A percentile compares a stretch with the other conserved stretches of the same genome.
phyloP scores from a whole-genome alignment of 2,329 filamentous ascomycete species.

The Claviceps africana region DNA sequence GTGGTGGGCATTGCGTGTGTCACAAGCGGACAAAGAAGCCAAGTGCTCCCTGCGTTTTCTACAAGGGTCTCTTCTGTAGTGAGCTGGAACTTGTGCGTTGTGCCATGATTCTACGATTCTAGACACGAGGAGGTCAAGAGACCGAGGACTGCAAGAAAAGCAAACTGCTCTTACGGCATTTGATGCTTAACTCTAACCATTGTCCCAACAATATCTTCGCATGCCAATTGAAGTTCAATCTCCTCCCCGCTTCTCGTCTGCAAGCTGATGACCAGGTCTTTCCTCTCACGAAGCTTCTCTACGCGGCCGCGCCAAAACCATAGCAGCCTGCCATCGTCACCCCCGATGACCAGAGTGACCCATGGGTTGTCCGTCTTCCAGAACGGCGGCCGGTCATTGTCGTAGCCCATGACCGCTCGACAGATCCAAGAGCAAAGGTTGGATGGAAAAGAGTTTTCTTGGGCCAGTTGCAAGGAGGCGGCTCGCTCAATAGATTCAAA shows the following conservation, averaged over 20 bases:
- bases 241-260: conserved; percentile 40
- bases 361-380: conserved; percentile 55
- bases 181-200: conserved; percentile 16
- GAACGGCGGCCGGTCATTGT: conserved; percentile 46
- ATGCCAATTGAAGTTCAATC: conserved; percentile 58
- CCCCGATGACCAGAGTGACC: conserved; percentile 61
- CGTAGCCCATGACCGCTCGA: conserved; percentile 53
- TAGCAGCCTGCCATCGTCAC: conserved; percentile 33
- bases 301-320: conserved; percentile 56
- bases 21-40: no score
- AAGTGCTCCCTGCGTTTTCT: no score
- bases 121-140: neutral
- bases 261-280: conserved; percentile 41
- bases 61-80: neutral
- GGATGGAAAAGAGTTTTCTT: neutral
- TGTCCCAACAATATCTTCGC: conserved; percentile 67
- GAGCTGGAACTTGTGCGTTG: neutral
- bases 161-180: conserved; percentile 1
- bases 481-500: conserved; percentile 18
- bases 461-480: neutral
- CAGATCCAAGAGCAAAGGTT: conserved; percentile 26
- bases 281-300: conserved; percentile 46
- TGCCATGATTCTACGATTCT: neutral
- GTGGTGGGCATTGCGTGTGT: no score
- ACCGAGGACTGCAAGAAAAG: no score